These are phyloP conservation scores for Tricholoma furcatifolium DNA, from an alignment of 768 basidiomycete genomes.

Conservation along the genomic window DNA sequence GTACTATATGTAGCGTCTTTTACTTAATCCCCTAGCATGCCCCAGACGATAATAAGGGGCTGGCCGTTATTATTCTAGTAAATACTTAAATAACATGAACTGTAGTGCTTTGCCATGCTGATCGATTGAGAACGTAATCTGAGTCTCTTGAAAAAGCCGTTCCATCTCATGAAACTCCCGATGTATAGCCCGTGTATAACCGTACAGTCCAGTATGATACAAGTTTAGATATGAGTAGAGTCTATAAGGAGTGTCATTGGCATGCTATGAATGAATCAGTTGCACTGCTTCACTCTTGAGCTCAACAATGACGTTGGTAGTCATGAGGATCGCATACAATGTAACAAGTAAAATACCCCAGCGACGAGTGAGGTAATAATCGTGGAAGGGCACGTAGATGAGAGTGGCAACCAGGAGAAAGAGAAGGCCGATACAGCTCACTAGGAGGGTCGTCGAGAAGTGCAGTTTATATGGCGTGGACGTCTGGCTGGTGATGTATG, in stretches of 20 bases:
- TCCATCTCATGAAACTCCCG: too few species aligned
- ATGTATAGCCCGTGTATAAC: too few species aligned
- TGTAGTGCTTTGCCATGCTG: background rate
- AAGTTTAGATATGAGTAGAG: background rate
- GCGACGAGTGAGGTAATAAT: slow-evolving; percentile 70
- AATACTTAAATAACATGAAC: slow-evolving; percentile 4
- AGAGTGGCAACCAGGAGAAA: slow-evolving; percentile 71
- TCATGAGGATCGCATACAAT: slow-evolving; percentile 77
- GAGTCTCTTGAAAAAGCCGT: too few species aligned
- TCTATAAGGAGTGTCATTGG: background rate
- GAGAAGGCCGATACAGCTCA: slow-evolving; percentile 83
- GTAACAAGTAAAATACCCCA: slow-evolving; percentile 84
- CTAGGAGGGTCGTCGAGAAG: slow-evolving; percentile 81
- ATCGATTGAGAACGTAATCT: too few species aligned
- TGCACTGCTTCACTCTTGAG: slow-evolving; percentile 31
- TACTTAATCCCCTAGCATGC: background rate
- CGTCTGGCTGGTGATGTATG: slow-evolving; percentile 73
- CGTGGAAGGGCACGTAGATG: slow-evolving; percentile 82
- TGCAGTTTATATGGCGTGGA: slow-evolving; percentile 65
- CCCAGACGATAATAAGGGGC: background rate
- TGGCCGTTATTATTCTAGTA: slow-evolving; percentile 4
- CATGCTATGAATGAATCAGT: background rate
- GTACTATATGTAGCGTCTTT: slow-evolving; percentile 9
- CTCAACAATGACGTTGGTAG: slow-evolving; percentile 78
- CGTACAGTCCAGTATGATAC: background rate